phyloP scores from a whole-genome alignment of 2,329 filamentous ascomycete species.

The Curvularia hawaiiensis region DNA sequence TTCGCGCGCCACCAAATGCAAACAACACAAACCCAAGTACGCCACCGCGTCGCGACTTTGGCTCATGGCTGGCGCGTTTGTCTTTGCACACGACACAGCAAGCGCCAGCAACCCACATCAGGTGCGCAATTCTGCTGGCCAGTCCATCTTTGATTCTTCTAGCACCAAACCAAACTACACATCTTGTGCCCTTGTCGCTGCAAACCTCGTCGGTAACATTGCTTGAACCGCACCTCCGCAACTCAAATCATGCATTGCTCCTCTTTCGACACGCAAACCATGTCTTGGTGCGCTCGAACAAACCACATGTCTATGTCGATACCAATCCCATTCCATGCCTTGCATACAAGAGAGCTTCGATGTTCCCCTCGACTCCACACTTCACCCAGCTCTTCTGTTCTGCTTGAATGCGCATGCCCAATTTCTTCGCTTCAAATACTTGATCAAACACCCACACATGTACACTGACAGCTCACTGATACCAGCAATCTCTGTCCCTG shows the following conservation, averaged over 20 bases:
- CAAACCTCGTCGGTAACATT: conserved; percentile 8
- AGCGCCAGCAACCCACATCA: conserved; percentile 32
- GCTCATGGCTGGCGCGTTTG: conserved; percentile 27
- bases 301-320: conserved; percentile 15
- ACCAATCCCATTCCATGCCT: conserved; percentile 24
- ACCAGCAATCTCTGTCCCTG: not conserved
- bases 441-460: conserved; percentile 30
- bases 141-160: conserved; percentile 8
- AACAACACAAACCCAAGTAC: conserved; percentile 38
- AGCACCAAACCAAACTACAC: conserved; percentile 18
- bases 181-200: conserved; percentile 4
- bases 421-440: conserved; percentile 4
- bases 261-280: conserved; percentile 16
- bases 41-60: conserved; percentile 17
- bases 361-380: conserved; percentile 10
- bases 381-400: conserved; percentile 21
- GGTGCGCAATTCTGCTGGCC: conserved; percentile 30
- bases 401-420: conserved; percentile 3
- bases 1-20: conserved; percentile 21
- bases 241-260: conserved; percentile 19
- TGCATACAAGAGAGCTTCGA: conserved; percentile 29
- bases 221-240: conserved; percentile 6
- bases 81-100: conserved; percentile 35
- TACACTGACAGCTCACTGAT: conserved; percentile 21
- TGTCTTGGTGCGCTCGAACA: conserved; percentile 21